phyloP scores from a whole-genome alignment of 768 basidiomycete genomes.

The Calvatia gigantea region DNA sequence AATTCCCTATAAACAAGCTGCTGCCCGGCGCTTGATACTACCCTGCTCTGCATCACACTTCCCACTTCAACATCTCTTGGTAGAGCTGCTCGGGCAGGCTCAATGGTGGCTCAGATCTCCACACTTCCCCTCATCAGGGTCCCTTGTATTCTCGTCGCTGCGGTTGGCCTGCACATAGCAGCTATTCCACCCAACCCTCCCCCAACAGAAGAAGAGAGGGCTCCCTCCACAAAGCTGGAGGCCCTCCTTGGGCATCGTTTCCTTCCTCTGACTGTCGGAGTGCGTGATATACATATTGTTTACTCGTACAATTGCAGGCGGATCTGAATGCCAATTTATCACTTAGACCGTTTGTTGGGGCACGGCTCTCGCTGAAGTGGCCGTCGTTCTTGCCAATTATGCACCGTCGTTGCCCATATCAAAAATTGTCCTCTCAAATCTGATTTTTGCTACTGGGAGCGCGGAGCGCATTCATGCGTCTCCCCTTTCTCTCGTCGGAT shows the following conservation, averaged over 20 bases:
- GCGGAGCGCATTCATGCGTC: constrained; percentile 27
- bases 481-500: constrained; percentile 32
- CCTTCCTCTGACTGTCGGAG: constrained; percentile 32
- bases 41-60: not conserved
- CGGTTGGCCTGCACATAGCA: constrained; percentile 39
- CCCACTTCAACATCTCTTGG: not conserved
- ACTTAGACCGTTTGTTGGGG: constrained; percentile 34
- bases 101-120: too few relatives aligned
- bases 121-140: constrained; percentile 33
- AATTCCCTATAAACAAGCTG: not conserved
- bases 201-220: constrained; percentile 28
- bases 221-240: constrained; percentile 34
- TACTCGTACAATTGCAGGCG: not conserved
- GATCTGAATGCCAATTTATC: not conserved
- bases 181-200: constrained; percentile 47
- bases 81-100: too few relatives aligned
- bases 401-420: constrained; percentile 20
- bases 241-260: constrained; percentile 30
- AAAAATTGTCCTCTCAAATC: constrained; percentile 21
- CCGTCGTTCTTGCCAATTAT: constrained; percentile 30
- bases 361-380: constrained; percentile 33
- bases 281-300: constrained; percentile 15
- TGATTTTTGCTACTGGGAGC: constrained; percentile 21
- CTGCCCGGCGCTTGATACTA: not conserved
- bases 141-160: constrained; percentile 40